phyloP scores from a whole-genome alignment of 2,329 filamentous ascomycete species.

The Fusarium hostae region DNA sequence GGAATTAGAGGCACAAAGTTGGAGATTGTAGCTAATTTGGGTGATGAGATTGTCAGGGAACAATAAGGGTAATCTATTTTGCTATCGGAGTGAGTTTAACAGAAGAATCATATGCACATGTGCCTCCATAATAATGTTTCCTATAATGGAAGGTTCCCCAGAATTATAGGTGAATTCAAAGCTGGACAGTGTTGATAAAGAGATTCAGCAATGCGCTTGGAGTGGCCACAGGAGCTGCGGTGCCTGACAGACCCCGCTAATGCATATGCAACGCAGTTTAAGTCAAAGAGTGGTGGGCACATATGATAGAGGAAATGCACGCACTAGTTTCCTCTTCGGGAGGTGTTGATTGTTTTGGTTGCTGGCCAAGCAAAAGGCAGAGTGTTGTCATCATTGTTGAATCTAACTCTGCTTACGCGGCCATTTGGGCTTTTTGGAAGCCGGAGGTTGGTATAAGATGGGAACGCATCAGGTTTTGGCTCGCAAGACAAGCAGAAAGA shows the following conservation, averaged over 20 bases:
- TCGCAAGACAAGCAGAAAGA: neutral
- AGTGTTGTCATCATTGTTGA: constrained; percentile 14
- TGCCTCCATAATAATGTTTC: neutral
- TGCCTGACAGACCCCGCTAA: constrained; percentile 29
- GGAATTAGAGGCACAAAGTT: constrained; percentile 31
- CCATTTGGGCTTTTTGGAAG: neutral
- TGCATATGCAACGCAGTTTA: constrained; percentile 21
- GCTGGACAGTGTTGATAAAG: neutral
- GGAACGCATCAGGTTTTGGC: constrained; percentile 7
- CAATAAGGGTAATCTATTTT: neutral
- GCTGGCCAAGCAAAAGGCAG: constrained; percentile 28
- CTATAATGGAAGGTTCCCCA: neutral
- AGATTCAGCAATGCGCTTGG: constrained; percentile 1
- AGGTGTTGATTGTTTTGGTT: constrained; percentile 23
- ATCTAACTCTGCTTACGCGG: constrained; percentile 24
- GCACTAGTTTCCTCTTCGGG: neutral
- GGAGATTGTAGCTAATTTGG: constrained; percentile 24
- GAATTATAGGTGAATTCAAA: constrained; percentile 1
- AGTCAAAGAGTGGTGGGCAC: constrained; percentile 5
- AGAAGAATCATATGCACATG: neutral
- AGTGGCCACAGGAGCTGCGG: constrained; percentile 11
- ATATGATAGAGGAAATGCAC: neutral
- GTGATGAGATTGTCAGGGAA: neutral
- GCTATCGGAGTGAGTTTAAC: neutral
- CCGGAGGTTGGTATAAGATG: neutral